phyloP scores from a whole-genome alignment of 768 basidiomycete genomes.

The Boletus rubescentipes region DNA sequence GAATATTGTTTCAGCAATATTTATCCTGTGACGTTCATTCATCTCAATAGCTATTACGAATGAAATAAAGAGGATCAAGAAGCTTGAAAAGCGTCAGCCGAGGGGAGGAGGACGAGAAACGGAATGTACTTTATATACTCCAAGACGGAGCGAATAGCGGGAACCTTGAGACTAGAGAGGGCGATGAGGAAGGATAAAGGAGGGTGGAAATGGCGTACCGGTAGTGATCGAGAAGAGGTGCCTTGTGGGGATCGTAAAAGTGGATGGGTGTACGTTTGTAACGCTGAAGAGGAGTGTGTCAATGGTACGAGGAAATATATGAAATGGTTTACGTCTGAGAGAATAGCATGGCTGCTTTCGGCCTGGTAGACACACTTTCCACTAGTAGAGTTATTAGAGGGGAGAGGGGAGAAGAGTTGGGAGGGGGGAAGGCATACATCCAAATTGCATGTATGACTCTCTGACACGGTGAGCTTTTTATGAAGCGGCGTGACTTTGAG shows the following conservation, averaged over 20 bases:
- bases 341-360: slow-evolving; percentile 81
- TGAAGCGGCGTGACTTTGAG: slow-evolving; percentile 83
- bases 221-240: slow-evolving; percentile 93
- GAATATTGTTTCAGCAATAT: slow-evolving; percentile 67
- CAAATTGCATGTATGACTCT: slow-evolving; percentile 86
- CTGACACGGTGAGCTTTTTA: slow-evolving; percentile 85
- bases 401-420: not conserved
- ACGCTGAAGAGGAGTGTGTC: slow-evolving; percentile 49
- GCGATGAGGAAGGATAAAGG: not conserved
- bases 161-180: slow-evolving; percentile 76
- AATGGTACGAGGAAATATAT: not conserved
- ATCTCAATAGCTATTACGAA: slow-evolving; percentile 81
- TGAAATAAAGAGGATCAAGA: slow-evolving; percentile 74
- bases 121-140: slow-evolving; percentile 77
- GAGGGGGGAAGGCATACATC: slow-evolving; percentile 47
- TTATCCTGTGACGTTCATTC: slow-evolving; percentile 59
- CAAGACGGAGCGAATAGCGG: slow-evolving; percentile 84
- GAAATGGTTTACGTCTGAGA: slow-evolving; percentile 70
- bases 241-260: slow-evolving; percentile 92
- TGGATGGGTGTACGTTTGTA: slow-evolving; percentile 92
- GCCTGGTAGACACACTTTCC: slow-evolving; percentile 92
- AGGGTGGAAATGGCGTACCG: slow-evolving; percentile 47
- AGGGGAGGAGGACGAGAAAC: not conserved
- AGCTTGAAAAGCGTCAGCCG: slow-evolving; percentile 39
- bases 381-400: slow-evolving; percentile 38